Percentiles rank a stretch among this genome's conserved stretches.
Evolutionary conservation across 1,284 basidiomycete genomes (phyloP).

Genomic region (Puccinia coronata): DNA sequence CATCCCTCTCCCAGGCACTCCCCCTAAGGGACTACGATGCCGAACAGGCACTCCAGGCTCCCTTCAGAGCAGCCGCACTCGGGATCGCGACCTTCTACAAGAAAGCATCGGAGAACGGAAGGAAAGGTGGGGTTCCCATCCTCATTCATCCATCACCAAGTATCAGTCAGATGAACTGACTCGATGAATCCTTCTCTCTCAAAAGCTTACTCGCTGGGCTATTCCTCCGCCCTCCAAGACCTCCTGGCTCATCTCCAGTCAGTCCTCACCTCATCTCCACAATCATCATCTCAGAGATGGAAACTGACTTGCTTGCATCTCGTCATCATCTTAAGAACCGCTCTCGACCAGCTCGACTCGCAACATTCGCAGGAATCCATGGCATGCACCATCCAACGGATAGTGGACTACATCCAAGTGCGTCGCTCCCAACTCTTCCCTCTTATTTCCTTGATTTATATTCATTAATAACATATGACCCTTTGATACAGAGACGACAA

Average conservation of each 20-base stretch:
- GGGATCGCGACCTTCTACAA: constrained; percentile 48
- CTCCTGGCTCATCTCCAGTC: constrained; percentile 40
- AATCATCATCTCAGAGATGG: no score
- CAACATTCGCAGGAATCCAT: constrained; percentile 25
- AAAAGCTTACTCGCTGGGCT: constrained; percentile 41
- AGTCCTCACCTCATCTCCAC: neutral
- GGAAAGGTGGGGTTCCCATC: constrained; percentile 29
- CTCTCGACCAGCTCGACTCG: constrained; percentile 15
- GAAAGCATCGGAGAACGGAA: constrained; percentile 38
- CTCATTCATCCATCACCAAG: neutral
- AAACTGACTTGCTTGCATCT: no score
- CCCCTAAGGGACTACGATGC: constrained; percentile 41
- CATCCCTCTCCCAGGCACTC: constrained; percentile 34
- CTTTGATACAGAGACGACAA: constrained; percentile 20
- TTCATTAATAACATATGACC: neutral
- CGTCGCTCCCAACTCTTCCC: neutral
- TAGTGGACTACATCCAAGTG: constrained; percentile 44
- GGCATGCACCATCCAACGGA: constrained; percentile 35
- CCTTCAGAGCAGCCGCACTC: constrained; percentile 42
- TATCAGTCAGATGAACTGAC: no score
- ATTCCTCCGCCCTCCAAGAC: constrained; percentile 40
- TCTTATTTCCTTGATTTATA: neutral
- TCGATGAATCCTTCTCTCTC: neutral
- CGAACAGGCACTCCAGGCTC: constrained; percentile 41
- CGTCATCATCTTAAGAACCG: constrained; percentile 4